Evolutionary conservation across 2,329 filamentous ascomycete species (phyloP), one percentile per base, ranked within the genome.

Genomic region (Talaromyces albobiverticillius): DNA sequence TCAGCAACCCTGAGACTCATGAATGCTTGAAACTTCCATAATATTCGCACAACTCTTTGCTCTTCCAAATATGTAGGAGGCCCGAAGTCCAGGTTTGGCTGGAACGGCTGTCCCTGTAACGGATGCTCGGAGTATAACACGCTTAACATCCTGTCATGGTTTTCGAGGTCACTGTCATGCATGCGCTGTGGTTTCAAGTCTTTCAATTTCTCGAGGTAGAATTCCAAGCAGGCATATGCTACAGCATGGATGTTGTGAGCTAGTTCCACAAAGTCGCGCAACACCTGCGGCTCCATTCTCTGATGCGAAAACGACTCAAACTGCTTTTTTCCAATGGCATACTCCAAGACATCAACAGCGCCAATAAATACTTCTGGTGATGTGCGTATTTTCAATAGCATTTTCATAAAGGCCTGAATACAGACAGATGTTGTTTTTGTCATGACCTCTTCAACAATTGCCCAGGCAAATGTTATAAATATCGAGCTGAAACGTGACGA

Each of bases 31-130:
- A 51, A 11, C 23, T 22, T 16, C 48, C 48, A 51, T 31, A 51
- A 6, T 51, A 29, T 18, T 41, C 38, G 48, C 20, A 51, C 16
- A 14, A 51, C 25, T 32, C n/a, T 42, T 7, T 51, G 36, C n/a
- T 51, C 48, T 16, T 51, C 48, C 7, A 51, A 23, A 43, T 42
- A 51, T 16, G 48, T 42, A 14, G 38, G 36, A 8, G 48, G 38
- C n/a, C 48, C 48, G 25, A 43, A 51, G 10, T 34, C 48, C 38
- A n/a, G n/a, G n/a, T 43, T 51, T 2, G 48, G 48, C 26, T 51
- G 48, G 20, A 51, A 43, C 38, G 48, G 48, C 22, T 25, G 48
- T 10, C 48, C 48, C 13, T 25, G 48, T 18, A 25, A n/a, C 20
- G 23, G 48, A 43, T 14, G 26, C 5, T 51, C 26, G 25, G 48